Evolutionary conservation across 441 rosid genomes (phyloP), one percentile per base, ranked within the genome.

Genomic region (Omphalea diandra): DNA sequence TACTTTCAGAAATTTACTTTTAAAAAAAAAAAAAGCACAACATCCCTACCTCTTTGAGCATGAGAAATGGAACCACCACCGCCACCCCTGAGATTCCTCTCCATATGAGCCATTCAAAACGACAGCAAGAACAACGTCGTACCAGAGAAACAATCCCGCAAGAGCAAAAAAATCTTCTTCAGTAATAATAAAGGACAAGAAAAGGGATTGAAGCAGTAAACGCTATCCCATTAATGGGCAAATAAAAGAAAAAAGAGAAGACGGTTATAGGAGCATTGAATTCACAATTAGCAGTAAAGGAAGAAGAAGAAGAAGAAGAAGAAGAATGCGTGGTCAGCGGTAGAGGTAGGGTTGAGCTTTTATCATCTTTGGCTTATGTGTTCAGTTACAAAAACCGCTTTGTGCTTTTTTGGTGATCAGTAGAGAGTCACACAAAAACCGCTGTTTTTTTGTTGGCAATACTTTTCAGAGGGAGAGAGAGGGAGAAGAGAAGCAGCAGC

Each of bases 331-430:
- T 61, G 57, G 44, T n/a, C n/a, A n/a, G n/a, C n/a, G n/a, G n/a
- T n/a, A n/a, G n/a, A n/a, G n/a, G n/a, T n/a, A n/a, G n/a, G n/a
- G n/a, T n/a, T n/a, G n/a, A n/a, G 58, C 7, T 33, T 47, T 24
- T 55, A 38, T 50, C 60, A 49, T 32, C 56, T 46, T 32, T 36
- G 49, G n/a, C 17, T 17, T 5, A 57, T n/a, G n/a, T n/a, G n/a
- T n/a, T n/a, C 86, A 63, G 91, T 86, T 81, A 87, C 87, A 82
- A 85, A n/a, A 85, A 81, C 83, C 77, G 69, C 82, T 86, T 67
- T 44, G 40, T 70, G 43, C 38, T 52, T 68, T 65, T 57, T 35
- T 55, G 5, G 3, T 35, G 40, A n/a, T 56, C n/a, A n/a, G n/a
- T n/a, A n/a, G n/a, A n/a, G 50, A 70, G 73, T 70, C 79, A 54